Conservation (phyloP, 2,329 filamentous ascomycete species). For the Diaporthe sp. region DNA sequence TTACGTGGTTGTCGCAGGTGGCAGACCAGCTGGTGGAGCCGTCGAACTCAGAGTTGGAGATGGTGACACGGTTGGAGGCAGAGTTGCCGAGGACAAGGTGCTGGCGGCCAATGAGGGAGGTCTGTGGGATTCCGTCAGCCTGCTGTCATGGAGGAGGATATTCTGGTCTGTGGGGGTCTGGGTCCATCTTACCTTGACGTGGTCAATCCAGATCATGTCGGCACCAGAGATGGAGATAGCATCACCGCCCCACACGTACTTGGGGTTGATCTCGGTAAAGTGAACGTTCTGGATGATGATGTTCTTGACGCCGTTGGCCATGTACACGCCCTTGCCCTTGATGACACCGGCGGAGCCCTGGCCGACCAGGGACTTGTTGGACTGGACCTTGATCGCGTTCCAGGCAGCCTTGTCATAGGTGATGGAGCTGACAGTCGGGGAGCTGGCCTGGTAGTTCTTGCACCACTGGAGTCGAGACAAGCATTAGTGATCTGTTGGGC, state of each 20-base stretch:
- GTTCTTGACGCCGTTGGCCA: conserved; percentile 63
- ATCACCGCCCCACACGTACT: conserved; percentile 73
- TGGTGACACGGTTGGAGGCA: conserved; percentile 64
- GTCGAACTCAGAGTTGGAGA: conserved; percentile 73
- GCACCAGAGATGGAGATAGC: conserved; percentile 66
- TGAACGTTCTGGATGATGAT: conserved; percentile 74
- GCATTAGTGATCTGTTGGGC: not conserved
- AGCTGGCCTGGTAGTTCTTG: conserved; percentile 68
- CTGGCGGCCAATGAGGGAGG: conserved; percentile 71
- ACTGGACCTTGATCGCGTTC: conserved; percentile 65
- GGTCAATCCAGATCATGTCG: conserved; percentile 42
- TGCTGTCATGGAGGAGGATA: not conserved
- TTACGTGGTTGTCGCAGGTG: conserved; percentile 65
- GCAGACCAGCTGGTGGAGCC: conserved; percentile 69
- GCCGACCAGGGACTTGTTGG: conserved; percentile 72
- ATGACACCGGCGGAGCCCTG: conserved; percentile 67
- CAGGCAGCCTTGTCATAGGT: conserved; percentile 66
- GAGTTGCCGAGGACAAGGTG: conserved; percentile 52
- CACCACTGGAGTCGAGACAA: conserved; percentile 59
- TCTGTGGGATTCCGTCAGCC: conserved; percentile 57
- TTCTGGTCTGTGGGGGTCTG: too few species aligned
- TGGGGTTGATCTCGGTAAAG: conserved; percentile 68
- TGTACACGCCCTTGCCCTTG: conserved; percentile 69
- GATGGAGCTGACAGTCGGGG: conserved; percentile 58
- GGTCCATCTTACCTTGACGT: conserved; percentile 34